phyloP scores from a whole-genome alignment of 2,329 filamentous ascomycete genomes.

The Bisporella sp. region DNA sequence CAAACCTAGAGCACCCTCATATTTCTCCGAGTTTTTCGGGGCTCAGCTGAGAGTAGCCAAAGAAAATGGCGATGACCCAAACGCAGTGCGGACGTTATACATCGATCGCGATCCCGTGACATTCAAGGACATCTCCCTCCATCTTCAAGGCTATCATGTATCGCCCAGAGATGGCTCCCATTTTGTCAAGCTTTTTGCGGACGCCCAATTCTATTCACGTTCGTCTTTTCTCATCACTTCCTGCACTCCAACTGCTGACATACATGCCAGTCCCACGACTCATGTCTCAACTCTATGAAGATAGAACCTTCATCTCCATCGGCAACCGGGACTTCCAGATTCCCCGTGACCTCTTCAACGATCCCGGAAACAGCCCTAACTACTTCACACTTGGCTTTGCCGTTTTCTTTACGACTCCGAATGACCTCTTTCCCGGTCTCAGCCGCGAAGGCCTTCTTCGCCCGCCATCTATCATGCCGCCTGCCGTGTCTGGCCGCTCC shows the following conservation, averaged over 20 bases:
- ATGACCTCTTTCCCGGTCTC: conserved; percentile 79
- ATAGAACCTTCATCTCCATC: conserved; percentile 87
- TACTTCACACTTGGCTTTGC: conserved; percentile 91
- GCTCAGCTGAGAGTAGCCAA: conserved; percentile 67
- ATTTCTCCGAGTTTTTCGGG: conserved; percentile 91
- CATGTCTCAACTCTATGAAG: conserved; percentile 85
- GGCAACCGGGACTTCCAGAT: conserved; percentile 85
- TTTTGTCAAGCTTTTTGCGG: conserved; percentile 87
- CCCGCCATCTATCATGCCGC: conserved; percentile 79
- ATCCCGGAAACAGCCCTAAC: conserved; percentile 86
- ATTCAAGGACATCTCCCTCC: conserved; percentile 81
- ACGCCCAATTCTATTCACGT: conserved; percentile 91
- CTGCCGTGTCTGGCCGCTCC: conserved; percentile 71
- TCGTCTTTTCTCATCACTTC: conserved; percentile 26
- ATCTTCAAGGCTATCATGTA: conserved; percentile 89
- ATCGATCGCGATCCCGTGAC: conserved; percentile 90
- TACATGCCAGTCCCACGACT: conserved; percentile 67
- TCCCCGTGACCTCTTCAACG: conserved; percentile 77
- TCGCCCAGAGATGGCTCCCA: conserved; percentile 74
- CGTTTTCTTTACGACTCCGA: conserved; percentile 74
- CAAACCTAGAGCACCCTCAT: conserved; percentile 73
- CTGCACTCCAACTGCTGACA: background rate
- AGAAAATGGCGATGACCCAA: conserved; percentile 34
- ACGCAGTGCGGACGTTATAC: conserved; percentile 69
- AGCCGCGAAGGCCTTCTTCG: conserved; percentile 72